phyloP scores from a whole-genome alignment of 2,329 filamentous ascomycete species.

The Clonostachys chloroleuca region DNA sequence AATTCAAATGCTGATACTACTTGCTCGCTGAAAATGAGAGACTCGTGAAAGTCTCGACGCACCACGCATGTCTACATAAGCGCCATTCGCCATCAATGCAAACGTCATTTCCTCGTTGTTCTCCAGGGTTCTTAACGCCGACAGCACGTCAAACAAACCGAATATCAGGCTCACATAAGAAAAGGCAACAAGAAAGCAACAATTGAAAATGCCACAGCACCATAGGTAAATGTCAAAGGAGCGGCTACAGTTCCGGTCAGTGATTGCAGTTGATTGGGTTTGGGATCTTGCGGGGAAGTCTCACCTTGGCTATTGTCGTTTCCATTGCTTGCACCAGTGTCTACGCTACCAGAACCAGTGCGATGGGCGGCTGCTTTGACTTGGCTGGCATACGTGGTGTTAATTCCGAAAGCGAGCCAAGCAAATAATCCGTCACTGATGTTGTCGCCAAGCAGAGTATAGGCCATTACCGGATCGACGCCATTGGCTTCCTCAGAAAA shows the following conservation, averaged over 20 bases:
- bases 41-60: too few relatives aligned
- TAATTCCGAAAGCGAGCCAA: conserved; percentile 50
- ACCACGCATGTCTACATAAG: too few relatives aligned
- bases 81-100: too few relatives aligned
- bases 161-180: not conserved
- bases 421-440: conserved; percentile 46
- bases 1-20: too few relatives aligned
- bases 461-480: conserved; percentile 55
- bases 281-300: too few relatives aligned
- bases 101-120: too few relatives aligned
- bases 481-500: conserved; percentile 40
- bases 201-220: not conserved
- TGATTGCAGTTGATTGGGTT: too few relatives aligned
- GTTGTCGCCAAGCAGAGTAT: conserved; percentile 49
- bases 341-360: not conserved
- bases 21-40: too few relatives aligned
- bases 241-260: not conserved
- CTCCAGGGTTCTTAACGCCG: too few relatives aligned
- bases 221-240: not conserved
- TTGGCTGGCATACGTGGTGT: conserved; percentile 15
- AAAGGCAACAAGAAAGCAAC: not conserved
- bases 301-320: too few relatives aligned
- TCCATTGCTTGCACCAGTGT: too few relatives aligned
- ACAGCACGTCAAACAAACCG: too few relatives aligned
- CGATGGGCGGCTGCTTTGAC: conserved; percentile 19